A percentile compares a stretch with the other conserved stretches of the same genome.
These are phyloP conservation scores for Colletotrichum sp. DNA, from an alignment of 2,329 filamentous ascomycete genomes.

Conservation along the genomic window DNA sequence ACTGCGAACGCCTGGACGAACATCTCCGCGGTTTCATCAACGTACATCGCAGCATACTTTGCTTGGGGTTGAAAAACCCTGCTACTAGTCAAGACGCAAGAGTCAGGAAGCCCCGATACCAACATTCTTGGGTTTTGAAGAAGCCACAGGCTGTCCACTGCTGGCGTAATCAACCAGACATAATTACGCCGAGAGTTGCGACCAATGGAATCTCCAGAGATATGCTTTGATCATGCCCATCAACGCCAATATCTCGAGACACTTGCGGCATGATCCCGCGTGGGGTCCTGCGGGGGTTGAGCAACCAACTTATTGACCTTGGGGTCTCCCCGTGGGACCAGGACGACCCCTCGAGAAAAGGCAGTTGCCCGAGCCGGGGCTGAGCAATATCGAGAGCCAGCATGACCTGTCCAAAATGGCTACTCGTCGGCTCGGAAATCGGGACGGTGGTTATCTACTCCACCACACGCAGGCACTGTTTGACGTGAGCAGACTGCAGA, in stretches of 20 bases:
- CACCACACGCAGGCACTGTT: background rate
- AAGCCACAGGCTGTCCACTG: background rate
- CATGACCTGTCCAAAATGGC: conserved; percentile 1
- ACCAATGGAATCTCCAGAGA: background rate
- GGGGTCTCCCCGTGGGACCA: background rate
- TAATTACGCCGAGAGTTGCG: conserved; percentile 2
- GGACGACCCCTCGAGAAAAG: background rate
- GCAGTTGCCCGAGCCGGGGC: background rate
- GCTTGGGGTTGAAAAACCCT: background rate
- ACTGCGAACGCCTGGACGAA: background rate
- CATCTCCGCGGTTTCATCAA: background rate
- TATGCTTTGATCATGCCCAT: conserved; percentile 1
- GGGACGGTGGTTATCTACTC: background rate
- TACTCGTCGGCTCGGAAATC: conserved; percentile 6
- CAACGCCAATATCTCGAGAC: background rate
- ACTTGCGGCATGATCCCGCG: conserved; percentile 3
- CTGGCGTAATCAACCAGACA: background rate
- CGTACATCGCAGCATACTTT: background rate
- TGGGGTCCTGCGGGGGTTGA: background rate
- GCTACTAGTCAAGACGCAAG: background rate
- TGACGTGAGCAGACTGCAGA: background rate
- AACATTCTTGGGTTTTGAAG: background rate
- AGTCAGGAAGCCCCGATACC: background rate
- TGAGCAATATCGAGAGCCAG: background rate
- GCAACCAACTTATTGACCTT: background rate